Evolutionary conservation across 23 red algal genomes (phyloP).

Genomic region (Agarophyton chilense): DNA sequence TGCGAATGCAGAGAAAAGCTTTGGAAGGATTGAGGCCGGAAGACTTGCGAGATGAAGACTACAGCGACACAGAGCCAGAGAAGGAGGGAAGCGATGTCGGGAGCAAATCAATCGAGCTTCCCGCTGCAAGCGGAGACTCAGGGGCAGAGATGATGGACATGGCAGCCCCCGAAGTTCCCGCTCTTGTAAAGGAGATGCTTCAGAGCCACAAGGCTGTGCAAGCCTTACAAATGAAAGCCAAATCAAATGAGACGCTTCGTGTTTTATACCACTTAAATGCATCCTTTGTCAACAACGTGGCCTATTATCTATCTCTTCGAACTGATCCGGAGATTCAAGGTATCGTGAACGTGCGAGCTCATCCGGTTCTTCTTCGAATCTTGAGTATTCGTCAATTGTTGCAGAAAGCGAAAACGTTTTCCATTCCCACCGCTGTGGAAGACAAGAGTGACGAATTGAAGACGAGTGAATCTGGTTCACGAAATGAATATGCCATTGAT

Average conservation of each 20-base stretch:
- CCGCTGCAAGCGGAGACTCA: not conserved
- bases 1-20: slow-evolving; percentile 59
- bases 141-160: not conserved
- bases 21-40: slow-evolving; percentile 36
- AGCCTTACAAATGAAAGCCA: slow-evolving; percentile 2
- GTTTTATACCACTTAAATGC: slow-evolving; percentile 48
- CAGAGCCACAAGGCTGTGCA: slow-evolving; percentile 3
- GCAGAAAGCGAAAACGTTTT: slow-evolving; percentile 3
- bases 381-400: slow-evolving; percentile 37
- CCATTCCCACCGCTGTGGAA: not conserved
- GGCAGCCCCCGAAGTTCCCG: slow-evolving; percentile 42
- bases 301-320: slow-evolving; percentile 58
- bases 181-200: slow-evolving; percentile 33
- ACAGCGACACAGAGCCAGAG: slow-evolving; percentile 29
- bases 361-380: slow-evolving; percentile 60
- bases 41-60: slow-evolving; percentile 67
- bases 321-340: slow-evolving; percentile 62
- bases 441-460: not conserved
- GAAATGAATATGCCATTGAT: not conserved
- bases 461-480: not conserved
- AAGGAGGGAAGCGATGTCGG: slow-evolving; percentile 15
- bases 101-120: not conserved
- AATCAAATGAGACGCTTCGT: slow-evolving; percentile 29
- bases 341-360: slow-evolving; percentile 13
- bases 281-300: slow-evolving; percentile 32